Conservation (phyloP, 441 rosid genomes). For the Kokia cookei region DNA sequence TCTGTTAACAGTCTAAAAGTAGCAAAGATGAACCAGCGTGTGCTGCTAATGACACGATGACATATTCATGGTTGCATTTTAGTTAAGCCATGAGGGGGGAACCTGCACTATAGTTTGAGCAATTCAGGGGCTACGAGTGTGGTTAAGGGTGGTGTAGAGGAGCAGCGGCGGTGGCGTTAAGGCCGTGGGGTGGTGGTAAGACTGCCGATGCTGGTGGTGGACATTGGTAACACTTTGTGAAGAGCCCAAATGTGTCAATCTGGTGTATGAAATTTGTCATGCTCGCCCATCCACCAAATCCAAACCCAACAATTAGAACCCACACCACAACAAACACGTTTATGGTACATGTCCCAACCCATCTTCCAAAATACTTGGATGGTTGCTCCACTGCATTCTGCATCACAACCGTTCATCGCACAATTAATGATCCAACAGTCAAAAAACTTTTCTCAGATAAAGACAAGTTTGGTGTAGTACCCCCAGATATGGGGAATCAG, state of each 20-base stretch:
- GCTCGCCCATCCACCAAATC: slow-evolving; percentile 74
- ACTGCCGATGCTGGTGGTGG: slow-evolving; percentile 16
- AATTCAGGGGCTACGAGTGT: slow-evolving; percentile 40
- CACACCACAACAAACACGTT: slow-evolving; percentile 52
- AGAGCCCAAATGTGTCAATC: slow-evolving; percentile 62
- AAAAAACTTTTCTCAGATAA: background rate
- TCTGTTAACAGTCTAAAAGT: slow-evolving; percentile 9
- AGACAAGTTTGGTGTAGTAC: background rate
- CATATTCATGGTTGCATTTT: background rate
- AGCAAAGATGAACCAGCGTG: background rate
- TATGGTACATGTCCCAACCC: slow-evolving; percentile 53
- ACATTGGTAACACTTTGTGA: slow-evolving; percentile 68
- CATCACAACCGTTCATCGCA: slow-evolving; percentile 15
- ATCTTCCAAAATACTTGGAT: slow-evolving; percentile 41
- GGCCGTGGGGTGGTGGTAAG: slow-evolving; percentile 10
- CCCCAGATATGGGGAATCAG: slow-evolving; percentile 5
- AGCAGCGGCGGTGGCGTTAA: slow-evolving; percentile 33
- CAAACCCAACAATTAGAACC: slow-evolving; percentile 61
- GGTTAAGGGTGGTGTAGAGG: slow-evolving; percentile 44
- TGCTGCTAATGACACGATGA: background rate
- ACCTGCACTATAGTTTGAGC: background rate
- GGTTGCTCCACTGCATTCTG: slow-evolving; percentile 67
- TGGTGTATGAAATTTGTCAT: slow-evolving; percentile 56
- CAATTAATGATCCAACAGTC: background rate
- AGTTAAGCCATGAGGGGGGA: background rate